These are phyloP conservation scores for Plasmodium yoelii DNA, from an alignment of 169 alveolate genomes.

Conservation along the genomic window DNA sequence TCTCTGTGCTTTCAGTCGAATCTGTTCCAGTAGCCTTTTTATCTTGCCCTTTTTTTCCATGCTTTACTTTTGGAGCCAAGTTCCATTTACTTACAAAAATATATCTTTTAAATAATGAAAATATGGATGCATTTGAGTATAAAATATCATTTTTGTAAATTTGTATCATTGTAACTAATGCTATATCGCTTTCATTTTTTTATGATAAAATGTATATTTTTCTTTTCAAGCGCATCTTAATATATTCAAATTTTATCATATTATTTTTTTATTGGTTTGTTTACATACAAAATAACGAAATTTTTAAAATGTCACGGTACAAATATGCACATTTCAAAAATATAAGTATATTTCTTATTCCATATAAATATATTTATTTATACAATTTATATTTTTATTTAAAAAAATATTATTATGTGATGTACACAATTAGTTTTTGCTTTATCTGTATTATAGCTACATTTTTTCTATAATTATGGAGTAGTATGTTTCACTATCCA, in stretches of 20 bases:
- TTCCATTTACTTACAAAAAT: constrained; percentile 29
- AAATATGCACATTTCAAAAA: no score
- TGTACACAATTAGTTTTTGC: no score
- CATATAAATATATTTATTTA: no score
- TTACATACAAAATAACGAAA: background rate
- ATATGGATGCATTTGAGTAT: background rate
- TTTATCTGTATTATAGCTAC: no score
- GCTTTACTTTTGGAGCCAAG: constrained; percentile 66
- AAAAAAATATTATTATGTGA: no score
- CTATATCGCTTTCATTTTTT: constrained; percentile 13
- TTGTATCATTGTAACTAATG: constrained; percentile 14
- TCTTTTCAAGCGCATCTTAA: background rate
- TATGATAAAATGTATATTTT: background rate
- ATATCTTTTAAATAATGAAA: constrained; percentile 23
- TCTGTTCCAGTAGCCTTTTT: constrained; percentile 59
- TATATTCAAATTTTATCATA: background rate
- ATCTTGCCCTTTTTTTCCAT: constrained; percentile 78
- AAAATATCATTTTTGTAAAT: constrained; percentile 25
- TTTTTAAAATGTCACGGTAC: background rate
- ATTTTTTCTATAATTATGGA: no score
- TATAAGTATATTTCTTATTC: no score
- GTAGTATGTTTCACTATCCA: no score
- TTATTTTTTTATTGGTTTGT: background rate
- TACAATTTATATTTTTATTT: no score
- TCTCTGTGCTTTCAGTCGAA: constrained; percentile 69